Percentiles rank a stretch among this genome's conserved stretches.
phyloP scores from a whole-genome alignment of 2,329 filamentous ascomycete species.

The Paracoccidioides lutzii region DNA sequence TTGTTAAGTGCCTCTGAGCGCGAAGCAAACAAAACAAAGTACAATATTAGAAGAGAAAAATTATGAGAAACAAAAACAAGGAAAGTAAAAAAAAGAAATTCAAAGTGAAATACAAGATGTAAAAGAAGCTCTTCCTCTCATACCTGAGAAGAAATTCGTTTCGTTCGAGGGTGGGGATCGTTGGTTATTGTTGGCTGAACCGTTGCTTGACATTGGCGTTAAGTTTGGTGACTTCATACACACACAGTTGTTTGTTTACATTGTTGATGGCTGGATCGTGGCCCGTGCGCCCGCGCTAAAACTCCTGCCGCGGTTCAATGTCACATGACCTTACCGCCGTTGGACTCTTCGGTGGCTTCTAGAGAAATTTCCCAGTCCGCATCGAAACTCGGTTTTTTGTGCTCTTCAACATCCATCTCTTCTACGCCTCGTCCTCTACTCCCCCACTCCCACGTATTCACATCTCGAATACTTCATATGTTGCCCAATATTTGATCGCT shows the following conservation, averaged over 20 bases:
- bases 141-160: background rate
- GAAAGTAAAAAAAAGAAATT: background rate
- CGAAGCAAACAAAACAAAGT: background rate
- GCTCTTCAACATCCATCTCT: background rate
- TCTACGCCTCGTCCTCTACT: background rate
- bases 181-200: background rate
- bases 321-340: background rate
- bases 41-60: background rate
- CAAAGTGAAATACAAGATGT: background rate
- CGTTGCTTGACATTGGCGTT: background rate
- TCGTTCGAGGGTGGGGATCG: background rate
- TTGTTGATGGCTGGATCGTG: background rate
- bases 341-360: background rate
- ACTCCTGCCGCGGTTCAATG: background rate
- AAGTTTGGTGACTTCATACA: background rate
- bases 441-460: background rate
- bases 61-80: background rate
- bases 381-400: background rate
- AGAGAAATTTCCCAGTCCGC: background rate
- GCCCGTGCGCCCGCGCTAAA: conserved; percentile 1
- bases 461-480: background rate
- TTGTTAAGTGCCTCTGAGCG: background rate
- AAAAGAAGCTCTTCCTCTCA: background rate
- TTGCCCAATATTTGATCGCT: background rate
- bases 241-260: conserved; percentile 2